Conservation (phyloP, 805 yeast genomes). For the Ascoidea rubescens region DNA sequence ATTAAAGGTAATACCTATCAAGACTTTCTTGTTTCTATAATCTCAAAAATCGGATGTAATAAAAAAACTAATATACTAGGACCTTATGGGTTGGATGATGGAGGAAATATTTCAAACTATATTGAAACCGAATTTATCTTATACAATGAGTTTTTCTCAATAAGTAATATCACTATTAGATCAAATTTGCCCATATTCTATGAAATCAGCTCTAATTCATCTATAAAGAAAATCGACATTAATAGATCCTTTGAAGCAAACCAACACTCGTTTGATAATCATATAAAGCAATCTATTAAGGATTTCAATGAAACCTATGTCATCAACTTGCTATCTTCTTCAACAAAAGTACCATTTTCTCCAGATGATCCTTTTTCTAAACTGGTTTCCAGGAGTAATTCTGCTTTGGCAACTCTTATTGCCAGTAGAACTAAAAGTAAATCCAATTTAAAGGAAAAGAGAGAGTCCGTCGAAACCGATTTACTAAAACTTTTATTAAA, state of each 20-base stretch:
- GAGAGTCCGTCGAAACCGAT: not conserved
- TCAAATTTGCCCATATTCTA: slow-evolving; percentile 92
- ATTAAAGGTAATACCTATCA: slow-evolving; percentile 7
- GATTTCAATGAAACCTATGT: slow-evolving; percentile 80
- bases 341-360: not conserved
- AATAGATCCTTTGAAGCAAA: slow-evolving; percentile 73
- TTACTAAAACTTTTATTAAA: not conserved
- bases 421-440: not conserved
- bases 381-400: not conserved
- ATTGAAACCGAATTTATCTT: slow-evolving; percentile 81
- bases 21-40: slow-evolving; percentile 44
- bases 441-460: not conserved
- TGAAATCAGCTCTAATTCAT: slow-evolving; percentile 63
- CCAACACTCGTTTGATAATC: slow-evolving; percentile 75
- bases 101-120: slow-evolving; percentile 84
- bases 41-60: slow-evolving; percentile 83
- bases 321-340: slow-evolving; percentile 42
- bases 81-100: slow-evolving; percentile 81
- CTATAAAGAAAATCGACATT: slow-evolving; percentile 68
- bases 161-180: slow-evolving; percentile 71
- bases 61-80: slow-evolving; percentile 80
- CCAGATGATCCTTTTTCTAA: not conserved
- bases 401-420: not conserved
- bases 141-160: slow-evolving; percentile 32
- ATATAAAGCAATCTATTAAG: slow-evolving; percentile 54